A percentile compares a stretch with the other conserved stretches of the same genome.
These are phyloP conservation scores for Umbilicus rupestris DNA, from an alignment of 164 flowering plant genomes.

Conservation along the genomic window DNA sequence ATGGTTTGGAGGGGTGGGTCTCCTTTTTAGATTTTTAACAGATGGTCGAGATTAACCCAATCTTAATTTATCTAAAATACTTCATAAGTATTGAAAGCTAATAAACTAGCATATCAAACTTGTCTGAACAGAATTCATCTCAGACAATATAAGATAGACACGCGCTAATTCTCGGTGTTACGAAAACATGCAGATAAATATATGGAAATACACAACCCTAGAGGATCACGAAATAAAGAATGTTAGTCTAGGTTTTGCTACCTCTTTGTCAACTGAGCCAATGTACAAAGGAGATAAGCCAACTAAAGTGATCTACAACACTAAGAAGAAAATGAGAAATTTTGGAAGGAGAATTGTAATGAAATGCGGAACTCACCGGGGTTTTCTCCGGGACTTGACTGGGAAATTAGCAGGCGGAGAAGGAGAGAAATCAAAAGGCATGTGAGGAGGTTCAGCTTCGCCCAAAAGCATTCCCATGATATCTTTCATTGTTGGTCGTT, in stretches of 20 bases:
- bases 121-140: no score
- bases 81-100: no score
- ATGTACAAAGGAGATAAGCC: neutral
- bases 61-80: no score
- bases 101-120: no score
- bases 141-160: no score
- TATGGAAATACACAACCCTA: neutral
- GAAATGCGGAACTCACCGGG: conserved; percentile 35
- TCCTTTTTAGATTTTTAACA: no score
- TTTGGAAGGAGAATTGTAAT: neutral
- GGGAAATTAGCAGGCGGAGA: conserved; percentile 75
- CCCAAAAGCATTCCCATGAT: conserved; percentile 78
- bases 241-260: neutral
- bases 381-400: conserved; percentile 62
- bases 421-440: conserved; percentile 88
- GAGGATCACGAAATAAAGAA: neutral
- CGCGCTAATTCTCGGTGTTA: no score
- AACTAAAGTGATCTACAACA: neutral
- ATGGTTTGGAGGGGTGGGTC: no score
- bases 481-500: conserved; percentile 64
- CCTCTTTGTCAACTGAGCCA: neutral
- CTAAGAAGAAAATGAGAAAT: neutral
- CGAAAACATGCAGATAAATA: no score
- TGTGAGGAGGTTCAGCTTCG: conserved; percentile 60
- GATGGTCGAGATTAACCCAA: no score